Conservation (phyloP, 345 rosid genomes). For the Salix brachista region DNA sequence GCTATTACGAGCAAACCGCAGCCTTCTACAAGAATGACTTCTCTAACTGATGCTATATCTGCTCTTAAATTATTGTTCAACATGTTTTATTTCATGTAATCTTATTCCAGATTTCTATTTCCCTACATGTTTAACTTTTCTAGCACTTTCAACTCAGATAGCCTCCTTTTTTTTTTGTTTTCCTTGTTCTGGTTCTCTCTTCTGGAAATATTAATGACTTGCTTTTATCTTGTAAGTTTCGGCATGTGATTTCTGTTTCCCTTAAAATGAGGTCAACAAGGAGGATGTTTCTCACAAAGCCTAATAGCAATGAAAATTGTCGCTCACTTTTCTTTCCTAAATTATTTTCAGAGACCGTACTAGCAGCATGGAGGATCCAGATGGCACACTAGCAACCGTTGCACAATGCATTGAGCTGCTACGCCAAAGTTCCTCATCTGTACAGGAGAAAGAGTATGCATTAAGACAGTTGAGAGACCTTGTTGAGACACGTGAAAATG, state of each 20-base stretch:
- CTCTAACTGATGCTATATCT: background rate
- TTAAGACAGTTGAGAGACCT: constrained; percentile 91
- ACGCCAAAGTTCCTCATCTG: constrained; percentile 82
- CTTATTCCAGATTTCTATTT: background rate
- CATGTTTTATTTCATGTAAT: background rate
- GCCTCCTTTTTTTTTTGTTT: background rate
- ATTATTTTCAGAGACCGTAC: constrained; percentile 71
- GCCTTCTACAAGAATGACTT: background rate
- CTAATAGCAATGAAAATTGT: constrained; percentile 7
- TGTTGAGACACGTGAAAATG: constrained; percentile 87
- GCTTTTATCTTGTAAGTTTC: background rate
- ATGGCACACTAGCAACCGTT: constrained; percentile 98
- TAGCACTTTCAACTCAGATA: background rate
- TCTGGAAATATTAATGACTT: background rate
- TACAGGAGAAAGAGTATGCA: constrained; percentile 84
- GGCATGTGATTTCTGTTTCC: background rate
- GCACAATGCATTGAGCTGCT: constrained; percentile 98
- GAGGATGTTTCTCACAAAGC: background rate
- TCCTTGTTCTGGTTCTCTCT: background rate
- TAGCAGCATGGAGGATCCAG: constrained; percentile 98
- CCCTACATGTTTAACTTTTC: background rate
- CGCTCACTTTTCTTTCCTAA: constrained; percentile 10
- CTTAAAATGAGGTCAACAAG: background rate
- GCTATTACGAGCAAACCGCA: background rate
- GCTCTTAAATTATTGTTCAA: background rate